phyloP scores from a whole-genome alignment of 1,139 yeast species.

The Blastobotrys proliferans region DNA sequence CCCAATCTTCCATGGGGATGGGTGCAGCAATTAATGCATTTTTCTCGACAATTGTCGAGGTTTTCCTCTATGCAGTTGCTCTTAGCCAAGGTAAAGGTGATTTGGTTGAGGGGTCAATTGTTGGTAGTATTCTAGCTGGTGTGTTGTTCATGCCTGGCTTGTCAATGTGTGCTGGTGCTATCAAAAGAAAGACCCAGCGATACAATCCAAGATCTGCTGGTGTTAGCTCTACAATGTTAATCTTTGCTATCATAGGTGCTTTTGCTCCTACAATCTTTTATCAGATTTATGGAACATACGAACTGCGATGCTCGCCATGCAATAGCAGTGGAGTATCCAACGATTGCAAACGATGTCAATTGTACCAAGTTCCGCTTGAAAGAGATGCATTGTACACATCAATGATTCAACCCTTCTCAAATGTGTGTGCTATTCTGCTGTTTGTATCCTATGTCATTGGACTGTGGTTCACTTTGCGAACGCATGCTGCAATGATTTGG shows the following conservation, averaged over 20 bases:
- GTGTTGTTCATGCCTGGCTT: constrained; percentile 87
- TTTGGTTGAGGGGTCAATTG: constrained; percentile 94
- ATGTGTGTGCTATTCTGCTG: constrained; percentile 73
- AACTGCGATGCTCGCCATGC: constrained; percentile 62
- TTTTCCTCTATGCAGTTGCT: constrained; percentile 89
- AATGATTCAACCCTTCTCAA: constrained; percentile 75
- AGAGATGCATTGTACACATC: constrained; percentile 57
- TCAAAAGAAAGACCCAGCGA: constrained; percentile 84
- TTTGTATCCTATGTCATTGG: constrained; percentile 89
- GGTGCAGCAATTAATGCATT: constrained; percentile 99
- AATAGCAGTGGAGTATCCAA: constrained; percentile 19
- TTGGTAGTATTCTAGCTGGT: constrained; percentile 92
- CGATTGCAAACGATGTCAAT: constrained; percentile 69
- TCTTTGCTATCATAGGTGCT: constrained; percentile 87
- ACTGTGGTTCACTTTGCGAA: constrained; percentile 83
- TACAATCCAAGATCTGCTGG: constrained; percentile 97
- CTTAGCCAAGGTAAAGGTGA: constrained; percentile 78
- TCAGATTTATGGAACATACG: constrained; percentile 87
- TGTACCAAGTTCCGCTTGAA: constrained; percentile 70
- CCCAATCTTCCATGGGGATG: constrained; percentile 98
- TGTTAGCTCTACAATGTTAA: constrained; percentile 90
- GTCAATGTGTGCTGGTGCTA: constrained; percentile 96
- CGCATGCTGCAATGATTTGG: constrained; percentile 98
- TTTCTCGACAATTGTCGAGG: constrained; percentile 93
- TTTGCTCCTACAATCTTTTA: constrained; percentile 90